A percentile compares a stretch with the other conserved stretches of the same genome.
Evolutionary conservation across 768 basidiomycete species (phyloP).

Genomic region (Flagelloscypha sp.): DNA sequence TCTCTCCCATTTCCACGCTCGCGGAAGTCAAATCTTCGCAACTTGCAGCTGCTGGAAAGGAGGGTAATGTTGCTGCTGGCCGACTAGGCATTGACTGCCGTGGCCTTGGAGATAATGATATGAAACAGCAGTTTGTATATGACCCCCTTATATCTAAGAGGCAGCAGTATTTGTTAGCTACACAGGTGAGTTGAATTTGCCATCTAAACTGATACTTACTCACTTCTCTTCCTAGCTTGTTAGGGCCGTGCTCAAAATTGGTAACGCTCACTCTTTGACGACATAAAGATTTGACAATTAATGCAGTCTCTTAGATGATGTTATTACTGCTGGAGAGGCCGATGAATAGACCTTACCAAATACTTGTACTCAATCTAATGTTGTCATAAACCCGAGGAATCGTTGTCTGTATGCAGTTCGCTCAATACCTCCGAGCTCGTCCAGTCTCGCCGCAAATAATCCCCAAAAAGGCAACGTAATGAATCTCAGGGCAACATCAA

Average conservation of each 20-base stretch:
- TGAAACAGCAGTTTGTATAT: constrained; percentile 95
- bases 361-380: not conserved
- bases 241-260: constrained; percentile 82
- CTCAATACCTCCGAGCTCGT: too few relatives aligned
- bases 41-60: constrained; percentile 64
- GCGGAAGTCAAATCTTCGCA: constrained; percentile 92
- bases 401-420: too few relatives aligned
- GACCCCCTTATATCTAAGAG: constrained; percentile 96
- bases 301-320: constrained; percentile 50
- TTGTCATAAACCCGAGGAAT: too few relatives aligned
- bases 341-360: constrained; percentile 42
- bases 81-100: constrained; percentile 90
- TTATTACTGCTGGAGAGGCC: constrained; percentile 63
- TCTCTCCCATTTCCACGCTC: constrained; percentile 95
- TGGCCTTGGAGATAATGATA: constrained; percentile 83
- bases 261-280: constrained; percentile 29
- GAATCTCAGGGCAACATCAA: too few relatives aligned
- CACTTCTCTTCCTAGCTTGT: constrained; percentile 45
- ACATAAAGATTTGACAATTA: not conserved
- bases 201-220: constrained; percentile 4
- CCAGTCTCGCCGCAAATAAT: too few relatives aligned
- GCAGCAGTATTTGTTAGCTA: constrained; percentile 95
- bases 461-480: too few relatives aligned
- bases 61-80: constrained; percentile 78
- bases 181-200: constrained; percentile 52